Base-by-base conservation (phyloP, 306 rosid genomes). In the Quercus agrifolia region DNA sequence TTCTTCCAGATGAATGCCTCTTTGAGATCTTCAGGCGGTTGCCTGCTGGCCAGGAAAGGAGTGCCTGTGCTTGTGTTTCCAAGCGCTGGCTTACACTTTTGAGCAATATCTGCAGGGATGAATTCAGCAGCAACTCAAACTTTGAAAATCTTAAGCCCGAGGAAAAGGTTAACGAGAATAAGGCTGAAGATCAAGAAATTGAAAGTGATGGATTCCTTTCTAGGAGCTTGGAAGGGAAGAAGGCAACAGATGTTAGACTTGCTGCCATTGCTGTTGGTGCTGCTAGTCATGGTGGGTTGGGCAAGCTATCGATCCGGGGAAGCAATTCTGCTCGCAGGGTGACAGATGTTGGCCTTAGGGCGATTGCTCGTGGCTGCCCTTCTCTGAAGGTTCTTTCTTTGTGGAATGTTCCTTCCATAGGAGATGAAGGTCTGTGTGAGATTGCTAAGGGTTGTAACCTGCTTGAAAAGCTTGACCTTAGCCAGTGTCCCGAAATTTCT, bases 11-110 rank as follows among this genome's bases (percentile, higher is more conserved):
- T 75, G 99, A 93, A 33, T 96, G 99, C 83, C 91, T 96, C 63
- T 90, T 96, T 59, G 99, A 96, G 88, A 90, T 96, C 85, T 90
- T 96, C 76, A 91, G 95, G 77, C 87, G 98, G 84, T 88, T 96
- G 87, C 89, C 96, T 31, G 90, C 83, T 12, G 96, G 92, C 30
- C 88, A 87, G 85, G 99, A 88, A 74, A 92, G 91, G 87, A 88
- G 92, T 67, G 54, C 87, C 4, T 89, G 96, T 33, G 89, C 99
- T 57, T 77, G 87, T 44, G 98, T 96, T 82, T 93, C 99, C 62
- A 96, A 88, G 85, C 92, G 85, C 59, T 96, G 98, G 99, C 99
- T 96, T 90, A 82, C 70, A 81, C 94, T 93, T 86, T 78, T 90
- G 70, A 91, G 98, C 87, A 87, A 81, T 73, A 91, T 93, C 20